Percentiles rank a stretch among this genome's conserved stretches.
These are phyloP conservation scores for Teratosphaeria nubilosa DNA, from an alignment of 2,329 filamentous ascomycete species.

Conservation along the genomic window DNA sequence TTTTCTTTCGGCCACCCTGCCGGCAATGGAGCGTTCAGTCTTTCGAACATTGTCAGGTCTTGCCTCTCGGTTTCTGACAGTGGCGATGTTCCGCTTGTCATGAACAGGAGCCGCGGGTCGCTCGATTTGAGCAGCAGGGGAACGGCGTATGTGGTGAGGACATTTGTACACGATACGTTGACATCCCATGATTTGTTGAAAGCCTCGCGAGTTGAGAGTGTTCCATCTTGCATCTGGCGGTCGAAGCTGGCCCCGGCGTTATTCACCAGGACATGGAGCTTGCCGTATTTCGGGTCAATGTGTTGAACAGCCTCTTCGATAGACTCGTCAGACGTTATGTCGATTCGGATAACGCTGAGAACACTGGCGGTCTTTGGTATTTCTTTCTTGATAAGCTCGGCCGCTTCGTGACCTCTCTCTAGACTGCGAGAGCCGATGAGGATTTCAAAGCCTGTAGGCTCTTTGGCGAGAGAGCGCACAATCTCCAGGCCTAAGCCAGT, in stretches of 20 bases:
- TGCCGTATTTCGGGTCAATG: conserved; percentile 33
- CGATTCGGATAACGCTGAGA: conserved; percentile 41
- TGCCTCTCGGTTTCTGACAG: conserved; percentile 26
- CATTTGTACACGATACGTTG: conserved; percentile 31
- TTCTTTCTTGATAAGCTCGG: conserved; percentile 33
- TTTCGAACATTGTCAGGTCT: conserved; percentile 16
- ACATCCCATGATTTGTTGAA: conserved; percentile 29
- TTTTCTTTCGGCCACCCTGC: conserved; percentile 40
- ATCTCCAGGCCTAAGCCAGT: conserved; percentile 51
- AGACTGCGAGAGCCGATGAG: conserved; percentile 45
- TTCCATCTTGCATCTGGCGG: conserved; percentile 16
- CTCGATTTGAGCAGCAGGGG: conserved; percentile 30
- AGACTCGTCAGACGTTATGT: conserved; percentile 44
- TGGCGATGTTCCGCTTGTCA: conserved; percentile 33
- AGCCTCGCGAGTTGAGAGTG: conserved; percentile 25
- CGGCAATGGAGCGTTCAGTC: conserved; percentile 16
- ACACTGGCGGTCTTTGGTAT: conserved; percentile 31
- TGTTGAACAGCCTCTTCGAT: conserved; percentile 38
- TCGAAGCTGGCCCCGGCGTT: conserved; percentile 47
- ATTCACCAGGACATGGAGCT: conserved; percentile 46
- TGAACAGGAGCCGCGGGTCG: conserved; percentile 28
- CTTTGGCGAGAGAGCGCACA: conserved; percentile 44
- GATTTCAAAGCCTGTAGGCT: conserved; percentile 43
- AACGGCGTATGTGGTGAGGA: conserved; percentile 27
- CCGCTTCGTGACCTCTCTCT: conserved; percentile 42